Evolutionary conservation across 768 basidiomycete genomes (phyloP), one percentile per base, ranked within the genome.

Genomic region (Cyathus striatus): DNA sequence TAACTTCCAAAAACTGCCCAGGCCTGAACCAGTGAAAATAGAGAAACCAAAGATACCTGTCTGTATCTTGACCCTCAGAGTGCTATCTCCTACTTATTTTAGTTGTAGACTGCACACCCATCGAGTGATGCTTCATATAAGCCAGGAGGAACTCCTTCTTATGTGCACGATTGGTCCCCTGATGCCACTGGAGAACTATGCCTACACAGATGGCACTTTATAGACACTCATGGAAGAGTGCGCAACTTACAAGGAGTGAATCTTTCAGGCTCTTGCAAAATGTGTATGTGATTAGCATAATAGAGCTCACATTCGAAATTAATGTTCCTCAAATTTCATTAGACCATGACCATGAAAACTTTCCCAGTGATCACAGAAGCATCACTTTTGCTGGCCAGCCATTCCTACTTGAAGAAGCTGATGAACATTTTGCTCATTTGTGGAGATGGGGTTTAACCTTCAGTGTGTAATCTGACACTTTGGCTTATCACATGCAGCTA

Each of bases 301-400:
- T 16, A 16, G 3, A 12, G 30, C 30, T n/a, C n/a, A n/a, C n/a
- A 16, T 32, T 32, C 17, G 2, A 42, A 42, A n/a, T 41, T 37
- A 20, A 12, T 39, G 18, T 24, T 32, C 37, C n/a, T n/a, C 13
- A 3, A 51, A 91, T 88, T 9, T 87, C 90, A 21, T 63, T 65
- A 9, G 78, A 89, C 54, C 76, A 86, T 52, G 72, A 84, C 40
- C 74, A 86, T 43, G 73, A 73, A 42, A 63, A 69, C 2, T 92
- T 90, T 52, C 89, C 86, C 33, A 72, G 73, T 2, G 71, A 79
- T 25, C 78, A 78, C 42, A 66, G 76, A 38, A 60, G 67, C 1
- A 81, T 91, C 2, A 89, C 85, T 1, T 99, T 97, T 59, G 85
- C 95, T 20, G 88, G 87, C 9, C 70, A 91, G 16, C 96, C 96